Base-by-base conservation (phyloP, 169 alveolate genomes). In the Cytauxzoon felis region DNA sequence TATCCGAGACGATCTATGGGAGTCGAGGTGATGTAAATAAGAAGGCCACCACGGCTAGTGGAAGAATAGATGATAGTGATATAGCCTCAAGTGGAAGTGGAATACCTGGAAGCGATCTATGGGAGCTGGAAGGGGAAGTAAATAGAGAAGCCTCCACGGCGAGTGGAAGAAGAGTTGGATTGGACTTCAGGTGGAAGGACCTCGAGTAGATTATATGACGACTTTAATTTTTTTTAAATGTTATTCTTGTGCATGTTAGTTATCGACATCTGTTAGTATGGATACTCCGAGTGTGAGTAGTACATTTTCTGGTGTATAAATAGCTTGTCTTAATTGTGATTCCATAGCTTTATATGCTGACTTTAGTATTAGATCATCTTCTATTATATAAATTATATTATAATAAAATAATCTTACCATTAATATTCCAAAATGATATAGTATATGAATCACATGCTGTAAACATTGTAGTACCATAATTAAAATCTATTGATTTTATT, bases 281-380 rank as follows among this genome's bases (percentile, higher is more conserved):
- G 85, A 75, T 36, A 75, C 19, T 9, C 71, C 80, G 41, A 62
- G 72, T 27, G 85, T 52, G 19, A 75, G 61, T 26, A 75, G 32
- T 30, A 75, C 85, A 43, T 75, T 75, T 24, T 75, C 85, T 21
- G 85, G 85, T n/a, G 85, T 75, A 40, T 33, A 75, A 21, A 49
- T 32, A n/a, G 40, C 13, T 18, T n/a, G 36, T 19, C 75, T 16
- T n/a, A 64, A 23, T 21, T 33, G 59, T 26, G 72, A 23, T 16
- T 75, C 80, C 3, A 30, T 38, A 30, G 58, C 19, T 11, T 57
- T 30, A 43, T 34, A 59, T 16, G 85, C 80, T 36, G 45, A 57
- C 24, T 23, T 3, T 38, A 75, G 49, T n/a, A 7, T 64, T 27
- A 51, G 34, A 4, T 54, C 56, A 5, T 75, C 81, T 42, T 3